Base-by-base conservation (phyloP, 495 filamentous ascomycete species). In the Talaromyces thailandensis region DNA sequence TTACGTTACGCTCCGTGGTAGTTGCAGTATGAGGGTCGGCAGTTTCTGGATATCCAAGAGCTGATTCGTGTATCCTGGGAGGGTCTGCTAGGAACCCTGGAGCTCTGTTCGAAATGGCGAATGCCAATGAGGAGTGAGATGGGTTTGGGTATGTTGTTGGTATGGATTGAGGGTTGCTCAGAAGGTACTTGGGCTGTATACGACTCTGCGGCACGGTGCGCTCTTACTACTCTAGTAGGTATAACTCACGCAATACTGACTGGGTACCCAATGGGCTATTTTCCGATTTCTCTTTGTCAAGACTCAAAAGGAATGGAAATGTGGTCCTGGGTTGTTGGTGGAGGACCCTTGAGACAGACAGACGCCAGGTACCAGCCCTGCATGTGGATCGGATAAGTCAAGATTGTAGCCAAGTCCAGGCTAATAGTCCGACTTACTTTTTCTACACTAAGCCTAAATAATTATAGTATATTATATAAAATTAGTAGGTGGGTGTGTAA, bases 121-220 rank as follows among this genome's bases (percentile, higher is more conserved):
- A 48, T 48, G 18, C 43, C 43, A 48, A 18, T 21, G 6, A 21
- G 16, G 16, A 21, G 18, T 48, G 8, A 18, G n/a, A 48, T 48
- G 6, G 37, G 1, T 14, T 43, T 43, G 37, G 43, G 18, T 8
- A 21, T 48, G 18, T 8, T 16, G 43, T 18, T 48, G 43, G 18
- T 48, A 24, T 55, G 51, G 51, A 25, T 16, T 55, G 16, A 23
- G 24, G 55, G 56, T 31, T 60, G 58, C 58, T 48, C 58, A 25
- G 37, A 60, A 60, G 58, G 58, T 60, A 3, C 58, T 60, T 28
- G 51, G 6, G 21, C 23, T 55, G 18, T 48, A 18, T 48, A 48
- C 43, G n/a, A 48, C 43, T 48, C 43, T 45, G 40, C 51, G 24
- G 26, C 23, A 55, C 12, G 21, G 2, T 55, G 51, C 51, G 51